Percentiles rank a stretch among this genome's conserved stretches.
phyloP scores from a whole-genome alignment of 768 basidiomycete species.

The Kondoa malvinella region DNA sequence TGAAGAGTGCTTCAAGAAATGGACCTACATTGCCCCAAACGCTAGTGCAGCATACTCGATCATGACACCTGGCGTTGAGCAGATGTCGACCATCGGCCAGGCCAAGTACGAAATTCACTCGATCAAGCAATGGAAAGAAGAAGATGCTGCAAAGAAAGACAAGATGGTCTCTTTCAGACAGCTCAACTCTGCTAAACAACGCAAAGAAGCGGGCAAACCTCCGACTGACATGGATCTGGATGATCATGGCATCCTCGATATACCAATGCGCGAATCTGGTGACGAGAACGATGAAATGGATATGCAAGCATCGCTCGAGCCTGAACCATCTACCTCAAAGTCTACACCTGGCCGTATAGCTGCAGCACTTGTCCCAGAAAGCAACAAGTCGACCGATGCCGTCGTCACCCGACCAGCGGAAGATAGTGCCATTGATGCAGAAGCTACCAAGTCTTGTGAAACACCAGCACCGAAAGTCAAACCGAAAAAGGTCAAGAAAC shows the following conservation, averaged over 20 bases:
- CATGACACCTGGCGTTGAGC: conserved; percentile 19
- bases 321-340: not conserved
- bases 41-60: conserved; percentile 15
- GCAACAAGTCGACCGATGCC: not conserved
- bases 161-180: conserved; percentile 7
- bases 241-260: not conserved
- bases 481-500: not conserved
- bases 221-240: not conserved
- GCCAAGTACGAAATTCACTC: conserved; percentile 9
- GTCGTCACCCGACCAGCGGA: not conserved
- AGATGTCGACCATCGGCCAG: conserved; percentile 18
- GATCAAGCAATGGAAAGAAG: conserved; percentile 25
- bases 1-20: conserved; percentile 70
- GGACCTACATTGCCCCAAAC: conserved; percentile 30
- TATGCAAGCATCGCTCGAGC: not conserved
- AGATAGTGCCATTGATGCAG: not conserved
- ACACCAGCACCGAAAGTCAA: not conserved
- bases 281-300: not conserved
- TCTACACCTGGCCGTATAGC: not conserved
- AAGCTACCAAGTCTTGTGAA: not conserved
- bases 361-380: not conserved
- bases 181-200: not conserved
- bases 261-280: not conserved
- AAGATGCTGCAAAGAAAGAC: conserved; percentile 11
- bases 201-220: not conserved